Percentiles rank a stretch among this genome's conserved stretches.
Conservation (phyloP, 345 rosid genomes). For the Chamaenerion angustifolium region DNA sequence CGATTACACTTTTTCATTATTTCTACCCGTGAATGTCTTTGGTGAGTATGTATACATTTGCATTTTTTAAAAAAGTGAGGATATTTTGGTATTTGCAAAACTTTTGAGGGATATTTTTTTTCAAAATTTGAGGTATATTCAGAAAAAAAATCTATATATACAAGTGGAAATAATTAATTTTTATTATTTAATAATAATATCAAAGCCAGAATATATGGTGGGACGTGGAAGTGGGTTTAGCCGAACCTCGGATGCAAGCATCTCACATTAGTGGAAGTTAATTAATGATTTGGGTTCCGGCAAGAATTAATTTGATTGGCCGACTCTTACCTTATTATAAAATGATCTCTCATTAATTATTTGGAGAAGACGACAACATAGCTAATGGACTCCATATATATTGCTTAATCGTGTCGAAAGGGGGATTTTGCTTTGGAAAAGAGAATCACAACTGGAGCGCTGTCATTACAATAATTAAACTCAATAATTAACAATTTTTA, state of each 20-base stretch:
- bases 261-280: background rate
- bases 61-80: too few species aligned
- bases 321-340: slow-evolving; percentile 7
- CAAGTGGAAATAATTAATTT: slow-evolving; percentile 1
- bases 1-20: too few species aligned
- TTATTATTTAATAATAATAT: background rate
- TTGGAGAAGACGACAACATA: slow-evolving; percentile 8
- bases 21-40: too few species aligned
- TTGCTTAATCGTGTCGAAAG: background rate
- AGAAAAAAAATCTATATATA: too few species aligned
- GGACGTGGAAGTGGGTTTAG: too few species aligned
- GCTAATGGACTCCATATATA: background rate
- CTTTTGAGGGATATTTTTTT: too few species aligned
- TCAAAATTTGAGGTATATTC: too few species aligned
- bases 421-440: slow-evolving; percentile 4
- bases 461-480: too few species aligned
- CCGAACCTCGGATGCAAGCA: slow-evolving; percentile 10
- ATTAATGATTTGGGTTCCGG: slow-evolving; percentile 7
- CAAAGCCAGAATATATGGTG: background rate
- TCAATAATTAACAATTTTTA: too few species aligned
- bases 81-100: too few species aligned
- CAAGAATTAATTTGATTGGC: slow-evolving; percentile 6
- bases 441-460: slow-evolving; percentile 4
- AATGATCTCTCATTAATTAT: slow-evolving; percentile 7
- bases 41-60: too few species aligned